phyloP scores from a whole-genome alignment of 345 rosid genomes.

The Anastatica hierochuntica region DNA sequence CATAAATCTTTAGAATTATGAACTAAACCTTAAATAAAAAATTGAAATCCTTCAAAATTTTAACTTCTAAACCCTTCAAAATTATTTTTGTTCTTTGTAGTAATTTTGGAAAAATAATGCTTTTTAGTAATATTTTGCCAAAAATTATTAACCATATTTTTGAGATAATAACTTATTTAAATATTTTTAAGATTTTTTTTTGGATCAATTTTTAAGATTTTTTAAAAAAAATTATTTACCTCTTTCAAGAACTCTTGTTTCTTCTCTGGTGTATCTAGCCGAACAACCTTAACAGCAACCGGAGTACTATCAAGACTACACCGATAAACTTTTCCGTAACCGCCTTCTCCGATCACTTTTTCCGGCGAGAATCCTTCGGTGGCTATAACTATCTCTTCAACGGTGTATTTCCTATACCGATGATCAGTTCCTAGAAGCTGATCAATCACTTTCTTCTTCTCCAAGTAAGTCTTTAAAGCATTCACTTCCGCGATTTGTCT shows the following conservation, averaged over 20 bases:
- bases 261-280: slow-evolving; percentile 41
- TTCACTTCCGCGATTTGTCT: slow-evolving; percentile 64
- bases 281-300: slow-evolving; percentile 74
- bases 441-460: slow-evolving; percentile 54
- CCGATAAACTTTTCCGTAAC: slow-evolving; percentile 73
- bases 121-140: too few relatives aligned
- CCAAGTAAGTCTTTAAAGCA: slow-evolving; percentile 49
- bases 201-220: too few relatives aligned
- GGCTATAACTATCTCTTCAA: slow-evolving; percentile 51
- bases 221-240: slow-evolving; percentile 28
- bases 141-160: too few relatives aligned
- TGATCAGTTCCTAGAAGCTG: slow-evolving; percentile 45
- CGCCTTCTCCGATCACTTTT: slow-evolving; percentile 76
- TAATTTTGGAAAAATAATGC: too few relatives aligned
- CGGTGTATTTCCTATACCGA: slow-evolving; percentile 61
- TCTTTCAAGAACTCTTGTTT: slow-evolving; percentile 75
- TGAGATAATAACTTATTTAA: too few relatives aligned
- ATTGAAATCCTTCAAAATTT: too few relatives aligned
- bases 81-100: too few relatives aligned
- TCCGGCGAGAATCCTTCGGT: slow-evolving; percentile 52
- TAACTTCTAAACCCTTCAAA: too few relatives aligned
- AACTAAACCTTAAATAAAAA: too few relatives aligned
- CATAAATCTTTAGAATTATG: too few relatives aligned
- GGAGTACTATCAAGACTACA: slow-evolving; percentile 72
- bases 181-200: too few relatives aligned